Base-by-base conservation (phyloP, 2,329 filamentous ascomycete species). In the Aspergillus candidus region DNA sequence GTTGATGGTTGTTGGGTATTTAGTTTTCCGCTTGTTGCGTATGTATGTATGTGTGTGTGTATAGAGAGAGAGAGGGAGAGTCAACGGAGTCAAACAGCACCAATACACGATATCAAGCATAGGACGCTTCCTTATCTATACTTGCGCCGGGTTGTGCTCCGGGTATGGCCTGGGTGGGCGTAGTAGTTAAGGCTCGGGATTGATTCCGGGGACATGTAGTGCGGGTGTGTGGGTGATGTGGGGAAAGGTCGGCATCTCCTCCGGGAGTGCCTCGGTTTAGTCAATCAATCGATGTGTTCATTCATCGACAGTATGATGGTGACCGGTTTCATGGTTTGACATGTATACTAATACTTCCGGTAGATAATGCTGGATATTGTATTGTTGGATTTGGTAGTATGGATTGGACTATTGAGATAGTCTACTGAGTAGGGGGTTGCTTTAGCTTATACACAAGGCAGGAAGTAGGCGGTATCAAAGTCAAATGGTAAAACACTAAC, bases 111-210 rank as follows among this genome's bases (percentile, higher is more conserved):
- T 32, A 27, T n/a, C 12, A 31, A 11, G n/a, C n/a, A 22, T 33
- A 15, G 8, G 18, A 17, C n/a, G 22, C 66, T 56, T 47, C 54
- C 10, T 35, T 37, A 31, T 38, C 32, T 40, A 40, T 53, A 43
- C 32, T 15, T 38, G n/a, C 32, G 34, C 30, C 51, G 56, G 53
- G 32, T 48, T 54, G 13, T 3, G 32, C 45, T 46, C 54, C 53
- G 52, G 39, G 10, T 7, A 27, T 27, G 22, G 22, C 22, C 2
- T 22, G 18, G 18, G 18, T 22, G 18, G 18, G 18, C 2, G 18
- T 22, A 7, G 18, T 22, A 10, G 22, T 18, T 41, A 4, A 15
- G 4, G 4, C n/a, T 43, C 43, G 50, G 47, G 42, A 48, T 44
- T 13, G 11, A 43, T 52, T 42, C 51, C 49, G 51, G 46, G 22